These are phyloP conservation scores for Geotrichum bryndzae DNA, from an alignment of 1,139 yeast species.

Conservation along the genomic window DNA sequence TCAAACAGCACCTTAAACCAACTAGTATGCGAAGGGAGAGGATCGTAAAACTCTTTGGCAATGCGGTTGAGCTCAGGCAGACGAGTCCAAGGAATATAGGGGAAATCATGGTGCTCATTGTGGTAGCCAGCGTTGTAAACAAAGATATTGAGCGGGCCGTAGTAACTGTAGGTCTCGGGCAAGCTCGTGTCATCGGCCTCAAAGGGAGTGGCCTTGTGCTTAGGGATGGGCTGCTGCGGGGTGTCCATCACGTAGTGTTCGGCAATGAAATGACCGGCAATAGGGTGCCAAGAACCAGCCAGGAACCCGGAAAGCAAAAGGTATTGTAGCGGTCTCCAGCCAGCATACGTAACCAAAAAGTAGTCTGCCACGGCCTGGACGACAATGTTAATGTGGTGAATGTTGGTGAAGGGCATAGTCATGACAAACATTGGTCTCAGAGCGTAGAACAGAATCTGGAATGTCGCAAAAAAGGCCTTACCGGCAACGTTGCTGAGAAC, in stretches of 20 bases:
- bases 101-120: constrained; percentile 93
- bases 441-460: constrained; percentile 84
- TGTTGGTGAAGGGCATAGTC: constrained; percentile 62
- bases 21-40: constrained; percentile 68
- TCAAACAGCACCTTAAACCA: constrained; percentile 76
- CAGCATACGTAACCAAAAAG: constrained; percentile 53
- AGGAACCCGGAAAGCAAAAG: constrained; percentile 71
- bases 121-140: constrained; percentile 95
- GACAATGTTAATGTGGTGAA: constrained; percentile 64
- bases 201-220: constrained; percentile 20
- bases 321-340: constrained; percentile 58
- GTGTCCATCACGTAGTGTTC: constrained; percentile 71
- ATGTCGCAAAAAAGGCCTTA: constrained; percentile 84
- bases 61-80: constrained; percentile 58
- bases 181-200: constrained; percentile 25
- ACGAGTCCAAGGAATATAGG: constrained; percentile 85
- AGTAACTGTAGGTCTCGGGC: constrained; percentile 87
- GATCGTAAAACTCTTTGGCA: constrained; percentile 77
- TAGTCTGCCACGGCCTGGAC: constrained; percentile 56
- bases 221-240: constrained; percentile 20
- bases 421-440: constrained; percentile 84
- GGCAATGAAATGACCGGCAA: constrained; percentile 92
- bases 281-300: constrained; percentile 90
- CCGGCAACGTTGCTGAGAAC: constrained; percentile 73
- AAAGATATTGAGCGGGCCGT: constrained; percentile 67